These are phyloP conservation scores for Moringa oleifera DNA, from an alignment of 345 rosid species.

Conservation along the genomic window DNA sequence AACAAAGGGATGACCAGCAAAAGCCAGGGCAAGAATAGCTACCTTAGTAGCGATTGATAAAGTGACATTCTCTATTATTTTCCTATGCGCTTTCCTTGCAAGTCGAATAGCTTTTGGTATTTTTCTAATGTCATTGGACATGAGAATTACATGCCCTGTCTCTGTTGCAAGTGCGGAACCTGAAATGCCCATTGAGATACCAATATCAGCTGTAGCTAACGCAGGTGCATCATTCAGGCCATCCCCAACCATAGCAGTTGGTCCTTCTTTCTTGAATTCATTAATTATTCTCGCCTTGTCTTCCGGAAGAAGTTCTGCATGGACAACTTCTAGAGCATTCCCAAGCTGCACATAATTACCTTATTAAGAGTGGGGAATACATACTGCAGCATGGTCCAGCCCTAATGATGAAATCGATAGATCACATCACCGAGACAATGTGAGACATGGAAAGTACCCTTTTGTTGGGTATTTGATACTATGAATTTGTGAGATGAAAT, in stretches of 20 bases:
- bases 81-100: conserved; percentile 50
- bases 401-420: too few relatives aligned
- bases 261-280: conserved; percentile 49
- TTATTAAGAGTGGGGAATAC: too few relatives aligned
- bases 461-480: too few relatives aligned
- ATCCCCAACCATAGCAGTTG: conserved; percentile 83
- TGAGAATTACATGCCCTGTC: conserved; percentile 70
- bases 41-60: conserved; percentile 56
- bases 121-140: conserved; percentile 79
- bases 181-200: conserved; percentile 88
- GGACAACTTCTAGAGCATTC: conserved; percentile 48
- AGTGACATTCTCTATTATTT: conserved; percentile 62
- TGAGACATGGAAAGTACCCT: too few relatives aligned
- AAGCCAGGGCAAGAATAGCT: conserved; percentile 61
- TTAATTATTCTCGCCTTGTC: conserved; percentile 55
- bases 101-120: conserved; percentile 62
- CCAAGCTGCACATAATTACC: conserved; percentile 48
- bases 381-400: too few relatives aligned
- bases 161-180: conserved; percentile 90
- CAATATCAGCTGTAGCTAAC: conserved; percentile 80
- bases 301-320: conserved; percentile 76
- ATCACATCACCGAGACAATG: too few relatives aligned
- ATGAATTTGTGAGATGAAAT: too few relatives aligned
- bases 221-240: conserved; percentile 96
- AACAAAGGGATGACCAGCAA: conserved; percentile 75